A percentile compares a stretch with the other conserved stretches of the same genome.
Conservation (phyloP, 345 rosid species). For the Kandelia obovata region DNA sequence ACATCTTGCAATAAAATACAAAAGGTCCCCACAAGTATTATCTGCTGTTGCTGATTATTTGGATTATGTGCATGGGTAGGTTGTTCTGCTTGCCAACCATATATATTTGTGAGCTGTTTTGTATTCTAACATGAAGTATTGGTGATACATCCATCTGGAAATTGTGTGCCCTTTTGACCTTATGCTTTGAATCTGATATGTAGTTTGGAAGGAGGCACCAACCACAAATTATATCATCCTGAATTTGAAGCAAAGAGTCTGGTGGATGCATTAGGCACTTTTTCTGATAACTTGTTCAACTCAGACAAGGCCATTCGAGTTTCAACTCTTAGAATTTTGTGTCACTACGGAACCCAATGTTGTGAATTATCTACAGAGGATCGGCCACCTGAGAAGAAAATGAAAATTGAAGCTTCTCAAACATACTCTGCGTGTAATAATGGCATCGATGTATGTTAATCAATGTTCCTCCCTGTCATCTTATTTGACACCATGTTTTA, state of each 20-base stretch:
- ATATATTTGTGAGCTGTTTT: no score
- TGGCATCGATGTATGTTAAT: slow-evolving; percentile 49
- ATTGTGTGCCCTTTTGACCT: slow-evolving; percentile 1
- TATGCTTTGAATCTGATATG: slow-evolving; percentile 34
- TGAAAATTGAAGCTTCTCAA: slow-evolving; percentile 42
- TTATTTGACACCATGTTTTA: slow-evolving; percentile 4
- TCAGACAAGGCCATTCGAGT: slow-evolving; percentile 65
- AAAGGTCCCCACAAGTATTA: slow-evolving; percentile 61
- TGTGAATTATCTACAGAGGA: slow-evolving; percentile 33
- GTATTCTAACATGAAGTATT: no score
- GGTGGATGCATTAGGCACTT: slow-evolving; percentile 39
- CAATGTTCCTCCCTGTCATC: slow-evolving; percentile 4
- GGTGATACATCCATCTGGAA: no score
- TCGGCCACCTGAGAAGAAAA: slow-evolving; percentile 43
- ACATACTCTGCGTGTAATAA: slow-evolving; percentile 18
- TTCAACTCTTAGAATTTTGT: slow-evolving; percentile 69
- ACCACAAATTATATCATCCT: slow-evolving; percentile 29
- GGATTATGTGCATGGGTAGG: slow-evolving; percentile 62
- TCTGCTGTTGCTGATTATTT: slow-evolving; percentile 72
- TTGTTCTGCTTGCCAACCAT: slow-evolving; percentile 11
- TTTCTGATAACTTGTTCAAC: slow-evolving; percentile 68
- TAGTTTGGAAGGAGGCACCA: slow-evolving; percentile 30
- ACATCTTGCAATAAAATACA: slow-evolving; percentile 55
- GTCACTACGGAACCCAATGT: slow-evolving; percentile 50
- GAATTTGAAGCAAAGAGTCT: slow-evolving; percentile 46